These are phyloP conservation scores for Rhododendron vialii DNA, from an alignment of 148 eudicot genomes.

Conservation along the genomic window DNA sequence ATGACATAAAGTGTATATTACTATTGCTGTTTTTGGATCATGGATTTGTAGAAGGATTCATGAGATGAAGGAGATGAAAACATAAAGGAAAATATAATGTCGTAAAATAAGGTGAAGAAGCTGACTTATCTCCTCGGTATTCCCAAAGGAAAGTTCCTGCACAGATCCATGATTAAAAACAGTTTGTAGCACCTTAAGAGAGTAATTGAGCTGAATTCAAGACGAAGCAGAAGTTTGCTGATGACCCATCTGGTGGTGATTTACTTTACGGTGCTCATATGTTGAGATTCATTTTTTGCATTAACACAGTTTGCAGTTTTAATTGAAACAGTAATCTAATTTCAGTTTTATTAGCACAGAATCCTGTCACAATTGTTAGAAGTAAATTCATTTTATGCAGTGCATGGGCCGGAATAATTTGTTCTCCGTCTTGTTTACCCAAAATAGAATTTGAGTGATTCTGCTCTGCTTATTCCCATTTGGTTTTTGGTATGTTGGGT, in stretches of 20 bases:
- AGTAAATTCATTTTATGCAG: background rate
- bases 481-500: background rate
- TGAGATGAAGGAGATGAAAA: background rate
- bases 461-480: background rate
- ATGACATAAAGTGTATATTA: background rate
- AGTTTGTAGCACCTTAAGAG: background rate
- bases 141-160: background rate
- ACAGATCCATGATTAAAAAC: background rate
- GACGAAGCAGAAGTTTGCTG: background rate
- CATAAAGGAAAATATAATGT: background rate
- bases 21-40: background rate
- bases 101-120: background rate
- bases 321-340: background rate
- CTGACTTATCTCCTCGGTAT: background rate
- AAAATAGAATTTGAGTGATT: background rate
- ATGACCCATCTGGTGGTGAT: background rate
- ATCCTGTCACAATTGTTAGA: background rate
- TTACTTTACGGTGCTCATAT: background rate
- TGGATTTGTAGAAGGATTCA: background rate
- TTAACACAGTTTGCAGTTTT: background rate
- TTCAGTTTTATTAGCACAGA: background rate
- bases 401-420: background rate
- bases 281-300: background rate
- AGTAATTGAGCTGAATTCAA: background rate
- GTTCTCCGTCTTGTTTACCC: background rate